Evolutionary conservation across 331 rosid species (phyloP).

Genomic region (Malus hybrid): DNA sequence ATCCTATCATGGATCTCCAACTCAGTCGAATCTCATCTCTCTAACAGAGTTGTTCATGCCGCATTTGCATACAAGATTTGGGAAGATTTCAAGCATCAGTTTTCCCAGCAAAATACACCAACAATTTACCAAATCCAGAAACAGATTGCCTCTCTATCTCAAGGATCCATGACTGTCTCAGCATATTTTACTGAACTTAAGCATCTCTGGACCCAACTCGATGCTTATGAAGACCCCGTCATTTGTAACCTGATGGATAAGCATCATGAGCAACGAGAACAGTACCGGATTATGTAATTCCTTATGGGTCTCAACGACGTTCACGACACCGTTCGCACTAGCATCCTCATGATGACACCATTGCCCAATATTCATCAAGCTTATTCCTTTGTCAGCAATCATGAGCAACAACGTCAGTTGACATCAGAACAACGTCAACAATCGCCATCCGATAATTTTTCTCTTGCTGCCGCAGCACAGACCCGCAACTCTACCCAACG

Average conservation of each 20-base stretch:
- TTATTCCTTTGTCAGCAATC: no score
- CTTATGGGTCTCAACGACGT: no score
- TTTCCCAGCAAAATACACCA: conserved; percentile 9
- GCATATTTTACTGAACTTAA: conserved; percentile 1
- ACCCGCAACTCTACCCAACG: no score
- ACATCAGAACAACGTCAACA: no score
- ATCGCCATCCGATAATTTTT: no score
- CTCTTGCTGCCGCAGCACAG: no score
- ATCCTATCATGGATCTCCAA: not conserved
- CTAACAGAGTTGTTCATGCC: not conserved
- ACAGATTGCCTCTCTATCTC: not conserved
- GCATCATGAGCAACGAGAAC: conserved; percentile 9
- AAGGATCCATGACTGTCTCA: conserved; percentile 1
- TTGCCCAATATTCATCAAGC: no score
- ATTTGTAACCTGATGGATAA: conserved; percentile 9
- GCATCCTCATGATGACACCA: no score
- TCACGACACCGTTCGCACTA: no score
- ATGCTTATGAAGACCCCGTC: not conserved
- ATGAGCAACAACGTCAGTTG: no score
- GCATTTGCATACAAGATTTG: not conserved
- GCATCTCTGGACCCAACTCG: not conserved
- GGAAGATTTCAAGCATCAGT: no score
- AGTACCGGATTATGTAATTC: conserved; percentile 5
- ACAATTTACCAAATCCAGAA: conserved; percentile 15
- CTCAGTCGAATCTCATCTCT: not conserved